Base-by-base conservation (phyloP, 2,329 filamentous ascomycete genomes). In the Fusarium sp. region DNA sequence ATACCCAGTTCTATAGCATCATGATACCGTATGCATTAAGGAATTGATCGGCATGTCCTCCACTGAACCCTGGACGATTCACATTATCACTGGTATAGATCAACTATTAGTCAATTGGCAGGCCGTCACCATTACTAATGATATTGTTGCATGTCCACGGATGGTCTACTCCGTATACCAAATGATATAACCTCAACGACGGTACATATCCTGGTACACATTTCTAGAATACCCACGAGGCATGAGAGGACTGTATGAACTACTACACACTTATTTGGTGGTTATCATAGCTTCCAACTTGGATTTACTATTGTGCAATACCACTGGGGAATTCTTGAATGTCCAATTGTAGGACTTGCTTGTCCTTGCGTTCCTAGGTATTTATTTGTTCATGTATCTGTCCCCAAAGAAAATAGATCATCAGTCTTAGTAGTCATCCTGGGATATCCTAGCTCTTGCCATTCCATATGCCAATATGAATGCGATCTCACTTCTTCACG, bases 401-500 rank as follows among this genome's bases (percentile, higher is more conserved):
- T 55, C 41, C 39, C 61, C 53, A 57, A 53, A 47, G 52, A 55
- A 70, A 68, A 57, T 33, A 44, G 27, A 59, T 70, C 67, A 56
- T 70, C 54, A 71, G 49, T 71, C 68, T 25, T 70, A 49, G 58
- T 63, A 65, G 27, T 63, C 64, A 69, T 70, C 39, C 39, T 49
- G 48, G 49, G 32, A 52, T 58, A 54, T 65, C 50, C 50, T 47
- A 61, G n/a, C 33, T 43, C 39, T 35, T 47, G 40, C 35, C 44
- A 23, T 25, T 30, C 22, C 35, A 37, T 17, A 45, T 11, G 44
- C 25, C 30, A 32, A 10, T 10, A 43, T 30, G 17, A 33, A 46
- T 20, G 23, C 41, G 15, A 19, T 40, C n/a, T 45, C 13, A 37
- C 19, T 35, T 43, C 20, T 27, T 37, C 4, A 27, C 19, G 19